Percentiles rank a stretch among this genome's conserved stretches.
phyloP scores from a whole-genome alignment of 805 yeast genomes.

The Wickerhamiella nectarea region DNA sequence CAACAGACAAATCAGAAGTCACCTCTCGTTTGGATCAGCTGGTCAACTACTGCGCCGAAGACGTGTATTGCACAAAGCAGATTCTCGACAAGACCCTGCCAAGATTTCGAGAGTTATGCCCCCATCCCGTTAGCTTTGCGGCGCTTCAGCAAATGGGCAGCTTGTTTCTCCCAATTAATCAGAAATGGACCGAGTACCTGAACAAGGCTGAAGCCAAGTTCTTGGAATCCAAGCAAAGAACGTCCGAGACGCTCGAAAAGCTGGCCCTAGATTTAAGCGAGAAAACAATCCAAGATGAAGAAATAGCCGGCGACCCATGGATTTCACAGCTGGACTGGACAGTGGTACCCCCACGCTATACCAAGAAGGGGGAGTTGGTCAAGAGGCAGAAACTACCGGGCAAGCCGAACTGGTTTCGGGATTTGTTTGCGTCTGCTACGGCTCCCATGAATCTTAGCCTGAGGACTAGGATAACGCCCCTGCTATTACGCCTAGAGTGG shows the following conservation, averaged over 20 bases:
- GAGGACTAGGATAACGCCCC: constrained; percentile 61
- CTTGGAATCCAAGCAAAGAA: constrained; percentile 40
- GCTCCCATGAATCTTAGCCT: constrained; percentile 47
- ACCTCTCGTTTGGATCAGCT: constrained; percentile 43
- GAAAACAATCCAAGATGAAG: constrained; percentile 24
- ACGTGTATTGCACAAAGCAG: constrained; percentile 60
- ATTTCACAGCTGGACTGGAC: constrained; percentile 82
- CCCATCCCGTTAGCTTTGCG: constrained; percentile 91
- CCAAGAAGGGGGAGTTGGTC: constrained; percentile 40
- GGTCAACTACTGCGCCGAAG: constrained; percentile 72
- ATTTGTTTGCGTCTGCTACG: constrained; percentile 31
- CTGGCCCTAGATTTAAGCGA: constrained; percentile 51
- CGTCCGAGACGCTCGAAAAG: constrained; percentile 42
- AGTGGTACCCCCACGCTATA: constrained; percentile 41
- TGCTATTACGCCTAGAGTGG: constrained; percentile 69
- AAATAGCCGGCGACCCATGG: constrained; percentile 63
- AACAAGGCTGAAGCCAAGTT: constrained; percentile 52
- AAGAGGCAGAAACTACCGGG: constrained; percentile 77
- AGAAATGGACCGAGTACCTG: constrained; percentile 62
- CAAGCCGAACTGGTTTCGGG: constrained; percentile 86
- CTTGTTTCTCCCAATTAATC: constrained; percentile 64
- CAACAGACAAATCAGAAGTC: constrained; percentile 40
- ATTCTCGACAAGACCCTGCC: constrained; percentile 63
- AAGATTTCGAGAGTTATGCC: constrained; percentile 48
- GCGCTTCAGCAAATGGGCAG: constrained; percentile 65